phyloP scores from a whole-genome alignment of 768 basidiomycete genomes.

The Fistulinella prunicolor region DNA sequence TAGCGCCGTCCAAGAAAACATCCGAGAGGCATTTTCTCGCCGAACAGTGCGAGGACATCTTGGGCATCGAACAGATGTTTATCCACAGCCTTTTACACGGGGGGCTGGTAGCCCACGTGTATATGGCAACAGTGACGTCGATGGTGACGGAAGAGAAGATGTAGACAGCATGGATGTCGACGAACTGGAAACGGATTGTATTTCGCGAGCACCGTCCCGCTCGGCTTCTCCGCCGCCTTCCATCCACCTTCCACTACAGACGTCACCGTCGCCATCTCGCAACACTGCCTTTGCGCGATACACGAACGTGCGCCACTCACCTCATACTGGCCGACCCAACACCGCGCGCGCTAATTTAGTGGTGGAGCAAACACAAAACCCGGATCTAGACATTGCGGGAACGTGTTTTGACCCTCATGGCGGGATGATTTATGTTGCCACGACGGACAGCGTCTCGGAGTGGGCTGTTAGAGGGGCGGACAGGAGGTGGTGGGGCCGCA shows the following conservation, averaged over 20 bases:
- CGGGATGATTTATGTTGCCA: constrained; percentile 64
- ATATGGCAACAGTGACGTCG: constrained; percentile 22
- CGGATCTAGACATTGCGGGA: constrained; percentile 58
- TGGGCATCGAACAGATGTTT: constrained; percentile 21
- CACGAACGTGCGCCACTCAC: constrained; percentile 17
- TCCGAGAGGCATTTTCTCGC: constrained; percentile 51
- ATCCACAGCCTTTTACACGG: constrained; percentile 22
- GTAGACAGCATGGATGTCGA: constrained; percentile 49
- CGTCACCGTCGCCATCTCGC: constrained; percentile 21
- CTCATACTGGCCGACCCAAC: constrained; percentile 19
- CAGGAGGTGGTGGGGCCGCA: constrained; percentile 68
- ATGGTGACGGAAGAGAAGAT: constrained; percentile 31
- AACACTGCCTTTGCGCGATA: constrained; percentile 17
- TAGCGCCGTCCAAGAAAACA: constrained; percentile 51
- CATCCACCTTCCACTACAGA: constrained; percentile 28
- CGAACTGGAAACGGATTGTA: constrained; percentile 50
- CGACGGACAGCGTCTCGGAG: constrained; percentile 64
- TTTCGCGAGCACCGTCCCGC: constrained; percentile 49
- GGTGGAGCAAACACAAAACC: constrained; percentile 14
- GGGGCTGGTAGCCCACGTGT: constrained; percentile 9
- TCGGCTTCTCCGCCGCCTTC: constrained; percentile 47
- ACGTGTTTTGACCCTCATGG: constrained; percentile 72
- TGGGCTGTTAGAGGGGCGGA: constrained; percentile 72
- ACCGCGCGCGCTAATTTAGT: constrained; percentile 7
- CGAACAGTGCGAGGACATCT: constrained; percentile 43